Percentiles rank a stretch among this genome's conserved stretches.
Conservation (phyloP, 2,329 filamentous ascomycete genomes). For the Aschersonia sp. region DNA sequence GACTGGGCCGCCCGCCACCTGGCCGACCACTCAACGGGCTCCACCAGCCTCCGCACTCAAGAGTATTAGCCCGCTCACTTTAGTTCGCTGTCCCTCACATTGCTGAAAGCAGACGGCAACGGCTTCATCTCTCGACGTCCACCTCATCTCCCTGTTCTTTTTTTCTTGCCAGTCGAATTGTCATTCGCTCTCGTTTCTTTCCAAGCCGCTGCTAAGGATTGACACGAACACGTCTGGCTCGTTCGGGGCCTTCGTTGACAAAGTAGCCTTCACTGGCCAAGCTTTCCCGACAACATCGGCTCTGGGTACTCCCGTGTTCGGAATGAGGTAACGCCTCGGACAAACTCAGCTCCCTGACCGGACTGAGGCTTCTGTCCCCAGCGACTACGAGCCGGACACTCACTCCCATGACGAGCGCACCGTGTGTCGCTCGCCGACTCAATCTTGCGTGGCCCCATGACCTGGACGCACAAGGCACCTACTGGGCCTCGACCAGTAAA, state of each 20-base stretch:
- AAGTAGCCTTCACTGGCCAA: neutral
- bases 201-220: too few species aligned
- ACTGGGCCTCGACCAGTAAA: constrained; percentile 45
- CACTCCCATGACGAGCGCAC: constrained; percentile 11
- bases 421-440: constrained; percentile 4
- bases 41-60: constrained; percentile 3
- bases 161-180: neutral
- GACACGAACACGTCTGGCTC: too few species aligned
- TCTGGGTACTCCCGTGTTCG: constrained; percentile 13
- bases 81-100: constrained; percentile 1
- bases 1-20: neutral
- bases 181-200: neutral
- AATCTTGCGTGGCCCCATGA: constrained; percentile 14
- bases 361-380: constrained; percentile 31
- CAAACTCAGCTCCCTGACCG: constrained; percentile 44
- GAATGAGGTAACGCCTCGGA: constrained; percentile 43
- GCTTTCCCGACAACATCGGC: neutral
- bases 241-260: too few species aligned
- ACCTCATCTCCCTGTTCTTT: neutral
- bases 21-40: constrained; percentile 5
- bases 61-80: constrained; percentile 1
- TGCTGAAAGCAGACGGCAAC: constrained; percentile 3
- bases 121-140: constrained; percentile 1
- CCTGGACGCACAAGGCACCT: constrained; percentile 34
- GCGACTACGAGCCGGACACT: constrained; percentile 10